These are phyloP conservation scores for Solanum chiquidenum DNA, from an alignment of 257 asterid genomes.

Conservation along the genomic window DNA sequence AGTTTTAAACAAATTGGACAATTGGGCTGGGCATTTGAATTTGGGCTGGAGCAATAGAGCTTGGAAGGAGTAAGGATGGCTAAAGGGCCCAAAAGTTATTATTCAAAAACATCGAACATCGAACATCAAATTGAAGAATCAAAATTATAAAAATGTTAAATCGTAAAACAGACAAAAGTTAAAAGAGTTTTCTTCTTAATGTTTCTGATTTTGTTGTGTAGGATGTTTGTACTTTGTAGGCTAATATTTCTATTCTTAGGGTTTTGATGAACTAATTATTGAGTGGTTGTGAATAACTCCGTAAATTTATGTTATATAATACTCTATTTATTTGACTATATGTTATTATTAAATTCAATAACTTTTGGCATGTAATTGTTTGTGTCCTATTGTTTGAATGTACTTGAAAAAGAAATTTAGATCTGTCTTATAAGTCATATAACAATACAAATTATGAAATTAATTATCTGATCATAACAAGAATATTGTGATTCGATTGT, in stretches of 20 bases:
- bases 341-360: background rate
- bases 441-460: background rate
- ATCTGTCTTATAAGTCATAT: background rate
- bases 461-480: background rate
- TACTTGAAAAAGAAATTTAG: background rate
- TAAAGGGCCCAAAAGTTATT: fast-evolving
- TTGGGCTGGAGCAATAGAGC: background rate
- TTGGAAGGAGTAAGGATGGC: background rate
- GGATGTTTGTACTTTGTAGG: background rate
- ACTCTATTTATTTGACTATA: background rate
- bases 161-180: background rate
- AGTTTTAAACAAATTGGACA: background rate
- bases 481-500: background rate
- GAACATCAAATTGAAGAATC: background rate
- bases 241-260: background rate
- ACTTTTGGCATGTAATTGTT: background rate
- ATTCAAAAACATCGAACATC: background rate
- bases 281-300: background rate
- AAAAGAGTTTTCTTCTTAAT: background rate
- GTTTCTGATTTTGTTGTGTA: background rate
- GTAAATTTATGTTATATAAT: background rate
- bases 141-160: background rate
- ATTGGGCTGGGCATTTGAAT: background rate
- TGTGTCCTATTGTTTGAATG: background rate
- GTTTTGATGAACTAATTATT: background rate